Base-by-base conservation (phyloP, 352 stramenopile species). In the Pythium aquatile region DNA sequence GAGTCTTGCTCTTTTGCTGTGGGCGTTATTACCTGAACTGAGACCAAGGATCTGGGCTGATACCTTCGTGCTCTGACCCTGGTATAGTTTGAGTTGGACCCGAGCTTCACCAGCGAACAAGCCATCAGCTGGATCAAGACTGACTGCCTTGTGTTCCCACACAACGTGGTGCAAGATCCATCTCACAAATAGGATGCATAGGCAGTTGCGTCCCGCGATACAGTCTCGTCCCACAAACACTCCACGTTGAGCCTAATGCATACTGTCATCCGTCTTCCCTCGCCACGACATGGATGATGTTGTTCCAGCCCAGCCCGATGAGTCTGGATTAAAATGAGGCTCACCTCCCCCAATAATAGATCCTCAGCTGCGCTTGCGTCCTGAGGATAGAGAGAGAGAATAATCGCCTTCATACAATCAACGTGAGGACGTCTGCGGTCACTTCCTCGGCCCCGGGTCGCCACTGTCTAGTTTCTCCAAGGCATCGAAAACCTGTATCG, bases 71-170 rank as follows among this genome's bases (percentile, higher is more conserved):
- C 55, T 54, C 20, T n/a, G 4, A 40, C 42, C 14, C 32, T 58
- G 49, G 4, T 2, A 4, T 24, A 71, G 65, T 66, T 71, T 16
- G 58, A 61, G 14, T 24, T 66, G 26, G 46, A 71, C 29, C 8
- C 20, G 24, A 58, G 51, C 14, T 66, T 56, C 28, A 58, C 52
- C 5, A n/a, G 13, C 11, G 57, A 61, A 1, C 5, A 44, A 10
- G 64, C 64, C 3, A 29, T 59, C 16, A 28, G 28, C 32, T 70
- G 64, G 64, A 66, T 70, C 32, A 53, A 51, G 37, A 61, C 20
- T 5, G 39, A 58, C 29, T 70, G 64, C 33, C 57, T 70, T 1
- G 52, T 29, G 14, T 56, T 70, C 17, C 57, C 64, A 20, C 28
- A 52, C 57, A 16, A 40, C 6, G 33, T 56, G 13, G 55, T 17